Conservation (phyloP, 2,329 filamentous ascomycete genomes). For the Penicillium digitatum region DNA sequence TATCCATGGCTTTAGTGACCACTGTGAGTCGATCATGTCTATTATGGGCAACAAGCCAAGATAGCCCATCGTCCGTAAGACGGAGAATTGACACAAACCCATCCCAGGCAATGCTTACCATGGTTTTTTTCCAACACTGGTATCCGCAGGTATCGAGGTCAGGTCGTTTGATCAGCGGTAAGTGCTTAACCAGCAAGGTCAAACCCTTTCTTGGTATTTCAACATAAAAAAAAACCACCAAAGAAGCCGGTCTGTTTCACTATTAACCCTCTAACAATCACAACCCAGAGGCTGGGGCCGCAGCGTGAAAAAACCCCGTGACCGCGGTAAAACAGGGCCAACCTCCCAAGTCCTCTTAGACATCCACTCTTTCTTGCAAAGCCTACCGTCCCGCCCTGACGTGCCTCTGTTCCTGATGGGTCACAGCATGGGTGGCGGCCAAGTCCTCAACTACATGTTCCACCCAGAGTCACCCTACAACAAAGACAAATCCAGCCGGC, state of each 20-base stretch:
- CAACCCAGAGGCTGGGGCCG: slow-evolving; percentile 69
- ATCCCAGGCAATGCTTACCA: slow-evolving; percentile 67
- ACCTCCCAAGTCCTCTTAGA: slow-evolving; percentile 71
- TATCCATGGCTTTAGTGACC: slow-evolving; percentile 87
- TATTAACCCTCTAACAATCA: background rate
- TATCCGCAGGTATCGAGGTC: slow-evolving; percentile 67
- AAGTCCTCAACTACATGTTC: slow-evolving; percentile 62
- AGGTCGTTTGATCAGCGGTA: slow-evolving; percentile 73
- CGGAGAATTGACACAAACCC: background rate
- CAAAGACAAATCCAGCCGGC: slow-evolving; percentile 48
- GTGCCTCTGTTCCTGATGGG: slow-evolving; percentile 72
- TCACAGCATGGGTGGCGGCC: slow-evolving; percentile 85
- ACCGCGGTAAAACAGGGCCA: slow-evolving; percentile 69
- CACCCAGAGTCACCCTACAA: slow-evolving; percentile 32
- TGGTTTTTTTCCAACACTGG: slow-evolving; percentile 67
- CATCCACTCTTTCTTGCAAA: slow-evolving; percentile 68
- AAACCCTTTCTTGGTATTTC: background rate
- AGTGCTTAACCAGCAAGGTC: slow-evolving; percentile 1
- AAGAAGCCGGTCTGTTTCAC: background rate
- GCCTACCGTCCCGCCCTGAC: slow-evolving; percentile 49
- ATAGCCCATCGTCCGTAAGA: background rate
- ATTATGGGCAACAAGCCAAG: background rate
- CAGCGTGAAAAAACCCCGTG: slow-evolving; percentile 57
- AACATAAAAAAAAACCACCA: background rate
- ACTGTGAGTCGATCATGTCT: slow-evolving; percentile 45